Evolutionary conservation across 202 grass and related monocot species (phyloP), one percentile per base, ranked within the genome.

Genomic region (Panicum hallii): DNA sequence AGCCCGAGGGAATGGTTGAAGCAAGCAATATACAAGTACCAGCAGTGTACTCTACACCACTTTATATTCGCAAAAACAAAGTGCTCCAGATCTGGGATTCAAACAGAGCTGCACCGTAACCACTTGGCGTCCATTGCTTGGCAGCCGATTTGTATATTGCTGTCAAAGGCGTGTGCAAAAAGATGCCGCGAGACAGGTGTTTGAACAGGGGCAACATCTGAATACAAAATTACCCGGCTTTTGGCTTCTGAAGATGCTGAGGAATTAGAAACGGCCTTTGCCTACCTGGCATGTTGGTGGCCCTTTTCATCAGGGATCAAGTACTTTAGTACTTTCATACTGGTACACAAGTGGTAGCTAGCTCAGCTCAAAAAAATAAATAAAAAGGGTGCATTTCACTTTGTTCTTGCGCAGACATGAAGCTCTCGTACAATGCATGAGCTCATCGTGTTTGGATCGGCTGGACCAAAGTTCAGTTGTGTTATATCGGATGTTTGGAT

Each of bases 121-220:
- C 89, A 81, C 79, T 88, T 66, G 77, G 89, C 85, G 41, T 2
- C 77, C 63, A 80, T 68, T 57, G 63, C 73, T 70, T 84, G 44
- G 79, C 49, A n/a, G 17, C 14, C 11, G 10, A 48, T 55, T 78
- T 73, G 40, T 73, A 79, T 67, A 83, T 66, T 65, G 46, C 13
- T 72, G 57, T 54, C 71, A 78, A 88, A 91, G 87, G 60, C 58
- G 74, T 75, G 56, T 23, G 76, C 75, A 16, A 20, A 84, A 91
- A 91, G 85, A 85, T 84, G 75, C 81, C 20, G 74, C 74, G 54
- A 81, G 85, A 84, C 84, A 90, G 75, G 75, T 90, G 84, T 87
- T 84, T n/a, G 85, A 87, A 47, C 83, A 15, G 44, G 72, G 72
- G 60, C 84, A 61, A 90, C 79, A 48, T 84, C 75, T 28, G 13